These are phyloP conservation scores for Hamamelis virginiana DNA, from an alignment of 164 flowering plant species.

Conservation along the genomic window DNA sequence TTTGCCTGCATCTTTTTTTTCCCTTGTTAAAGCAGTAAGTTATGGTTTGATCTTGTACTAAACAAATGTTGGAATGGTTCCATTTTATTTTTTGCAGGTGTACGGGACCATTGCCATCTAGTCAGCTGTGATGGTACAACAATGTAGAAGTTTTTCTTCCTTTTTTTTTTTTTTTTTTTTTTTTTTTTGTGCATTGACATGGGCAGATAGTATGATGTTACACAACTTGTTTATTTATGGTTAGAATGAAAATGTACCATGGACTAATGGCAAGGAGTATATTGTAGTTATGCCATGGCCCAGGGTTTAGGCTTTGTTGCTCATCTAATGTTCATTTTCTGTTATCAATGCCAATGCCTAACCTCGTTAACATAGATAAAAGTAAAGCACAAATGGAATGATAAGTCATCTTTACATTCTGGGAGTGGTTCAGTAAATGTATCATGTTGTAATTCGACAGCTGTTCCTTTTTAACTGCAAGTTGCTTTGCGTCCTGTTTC, in stretches of 20 bases:
- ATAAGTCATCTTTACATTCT: not conserved
- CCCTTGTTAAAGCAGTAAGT: no score
- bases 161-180: not conserved
- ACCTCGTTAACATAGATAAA: not conserved
- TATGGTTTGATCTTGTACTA: not conserved
- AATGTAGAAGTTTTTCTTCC: constrained; percentile 10
- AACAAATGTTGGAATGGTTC: not conserved
- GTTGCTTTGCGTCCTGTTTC: not conserved
- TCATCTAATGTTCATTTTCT: not conserved
- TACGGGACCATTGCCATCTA: constrained; percentile 1
- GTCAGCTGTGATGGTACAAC: constrained; percentile 21
- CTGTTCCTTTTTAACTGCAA: not conserved
- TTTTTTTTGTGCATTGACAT: constrained; percentile 15
- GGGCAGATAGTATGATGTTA: constrained; percentile 21
- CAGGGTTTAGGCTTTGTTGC: constrained; percentile 9
- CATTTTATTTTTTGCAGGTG: constrained; percentile 23
- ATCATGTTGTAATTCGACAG: no score
- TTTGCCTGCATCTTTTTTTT: no score
- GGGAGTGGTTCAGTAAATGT: not conserved
- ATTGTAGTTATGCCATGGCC: constrained; percentile 25
- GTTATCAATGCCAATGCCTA: constrained; percentile 11
- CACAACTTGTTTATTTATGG: constrained; percentile 9
- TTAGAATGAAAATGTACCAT: constrained; percentile 14
- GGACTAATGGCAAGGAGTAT: constrained; percentile 25
- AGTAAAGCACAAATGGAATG: not conserved